Base-by-base conservation (phyloP, 2,329 filamentous ascomycete species). In the Aspergillus thermomutatus region DNA sequence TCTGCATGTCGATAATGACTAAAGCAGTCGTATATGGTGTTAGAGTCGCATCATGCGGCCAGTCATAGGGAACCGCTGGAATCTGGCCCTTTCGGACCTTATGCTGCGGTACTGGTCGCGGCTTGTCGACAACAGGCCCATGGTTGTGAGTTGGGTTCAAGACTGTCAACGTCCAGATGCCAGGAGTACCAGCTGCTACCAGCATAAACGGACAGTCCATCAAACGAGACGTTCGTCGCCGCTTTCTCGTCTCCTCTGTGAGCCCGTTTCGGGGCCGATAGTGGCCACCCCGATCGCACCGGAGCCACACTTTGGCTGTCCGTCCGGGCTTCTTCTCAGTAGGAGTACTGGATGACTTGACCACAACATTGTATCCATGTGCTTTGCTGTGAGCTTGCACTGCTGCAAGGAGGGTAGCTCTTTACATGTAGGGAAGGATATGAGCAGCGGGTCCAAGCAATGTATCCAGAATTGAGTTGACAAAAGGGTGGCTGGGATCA, bases 1-100 rank as follows among this genome's bases (percentile, higher is more conserved):
- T 74, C 59, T 80, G 77, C 77, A 80, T 79, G 60, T 80, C 77
- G 56, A 80, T 76, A 10, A 80, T 69, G 25, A 79, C 74, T 45
- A 80, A 64, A 0, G 77, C 77, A 26, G 77, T 79, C 4, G 75
- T 79, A 57, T 74, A 76, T 25, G 76, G 74, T 4, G 72, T 74
- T 45, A 80, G 70, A 7, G 72, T 72, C 1, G 73, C 72, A 65
- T 79, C 75, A 59, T 79, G 76, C 8, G 77, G 77, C 76, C 77
- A 79, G 58, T 77, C 74, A 64, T 79, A 79, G 4, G 76, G 76
- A 14, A 67, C 58, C 1, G 75, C 74, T 4, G 69, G 64, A 37
- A 77, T 62, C 59, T 77, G 75, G 26, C 74, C 82, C 50, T 77
- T 77, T 37, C 75, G 75, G 47, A 74, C 72, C 55, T 75, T 76